Evolutionary conservation across 148 eudicot species (phyloP), one percentile per base, ranked within the genome.

Genomic region (Talinum fruticosum): DNA sequence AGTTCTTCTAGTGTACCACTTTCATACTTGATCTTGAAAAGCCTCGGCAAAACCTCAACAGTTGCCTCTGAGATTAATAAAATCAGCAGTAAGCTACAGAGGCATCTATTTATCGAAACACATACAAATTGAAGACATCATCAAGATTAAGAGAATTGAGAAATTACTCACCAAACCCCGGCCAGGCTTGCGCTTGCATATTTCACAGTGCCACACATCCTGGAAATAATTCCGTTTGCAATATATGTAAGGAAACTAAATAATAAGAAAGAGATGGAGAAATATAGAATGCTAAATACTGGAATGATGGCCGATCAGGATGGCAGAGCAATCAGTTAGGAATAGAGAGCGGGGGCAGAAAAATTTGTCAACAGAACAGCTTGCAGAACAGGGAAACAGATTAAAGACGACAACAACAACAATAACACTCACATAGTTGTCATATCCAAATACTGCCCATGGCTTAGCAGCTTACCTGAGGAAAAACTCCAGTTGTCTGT

Each of bases 121-220:
- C 61, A 74, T 6, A 28, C 41, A 16, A 18, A 37, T 10, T 41
- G 38, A 23, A 82, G 65, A 68, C 75, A 24, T 54, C 16, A 61
- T 0, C 3, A 72, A 24, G 75, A 57, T 16, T 29, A 47, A 8
- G 45, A 67, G 66, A 76, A 53, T 35, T 37, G 72, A 64, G 38
- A 51, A 49, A 79, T 37, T 71, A 86, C 97, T 44, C 82, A 96
- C 99, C 99, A 84, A 96, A 96, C 34, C 99, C 99, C 95, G 94
- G 72, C 99, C 99, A 66, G 99, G 99, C 85, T 93, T 96, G 76
- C 88, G 89, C 73, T 90, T 96, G 86, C 99, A 96, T 79, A 96
- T 96, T 87, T 91, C 99, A 81, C 99, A 96, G 71, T 96, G 99
- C 99, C 97, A 96, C 73, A 84, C 94, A 88, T 96, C 97, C 99